Evolutionary conservation across 2,329 filamentous ascomycete species (phyloP).

Genomic region (Atkinsonella texensis): DNA sequence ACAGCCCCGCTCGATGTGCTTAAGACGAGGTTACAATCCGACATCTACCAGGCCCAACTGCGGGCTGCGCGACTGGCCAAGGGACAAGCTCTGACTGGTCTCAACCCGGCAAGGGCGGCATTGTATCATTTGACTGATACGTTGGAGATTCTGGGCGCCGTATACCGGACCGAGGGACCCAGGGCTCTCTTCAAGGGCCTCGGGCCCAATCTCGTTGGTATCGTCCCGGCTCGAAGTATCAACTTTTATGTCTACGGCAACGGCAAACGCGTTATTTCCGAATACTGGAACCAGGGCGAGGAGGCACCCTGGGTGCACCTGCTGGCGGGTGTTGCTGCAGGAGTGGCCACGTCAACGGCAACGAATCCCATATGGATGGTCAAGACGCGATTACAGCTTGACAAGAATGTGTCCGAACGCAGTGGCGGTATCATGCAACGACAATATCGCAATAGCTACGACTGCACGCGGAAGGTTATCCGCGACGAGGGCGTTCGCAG

Average conservation of each 20-base stretch:
- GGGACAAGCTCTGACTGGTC: slow-evolving; percentile 31
- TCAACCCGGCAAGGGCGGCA: slow-evolving; percentile 54
- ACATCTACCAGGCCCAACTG: slow-evolving; percentile 84
- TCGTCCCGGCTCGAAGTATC: slow-evolving; percentile 80
- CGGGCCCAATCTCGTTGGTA: slow-evolving; percentile 79
- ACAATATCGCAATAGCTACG: slow-evolving; percentile 75
- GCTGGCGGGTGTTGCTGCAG: slow-evolving; percentile 61
- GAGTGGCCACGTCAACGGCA: slow-evolving; percentile 75
- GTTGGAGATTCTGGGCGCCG: slow-evolving; percentile 68
- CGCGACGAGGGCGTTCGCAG: slow-evolving; percentile 69
- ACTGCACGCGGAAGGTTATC: slow-evolving; percentile 75
- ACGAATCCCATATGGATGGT: slow-evolving; percentile 97
- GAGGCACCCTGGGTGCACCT: slow-evolving; percentile 70
- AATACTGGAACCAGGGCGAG: slow-evolving; percentile 58
- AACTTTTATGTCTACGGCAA: slow-evolving; percentile 94
- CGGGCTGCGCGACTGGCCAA: slow-evolving; percentile 51
- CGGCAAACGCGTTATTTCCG: slow-evolving; percentile 69
- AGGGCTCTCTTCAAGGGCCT: slow-evolving; percentile 87
- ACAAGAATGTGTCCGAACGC: slow-evolving; percentile 65
- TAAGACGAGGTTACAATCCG: slow-evolving; percentile 85
- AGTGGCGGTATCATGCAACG: slow-evolving; percentile 42
- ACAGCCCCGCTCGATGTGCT: slow-evolving; percentile 90
- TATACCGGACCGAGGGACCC: slow-evolving; percentile 71
- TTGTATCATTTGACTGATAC: slow-evolving; percentile 74
- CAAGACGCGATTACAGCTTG: slow-evolving; percentile 84